Evolutionary conservation across 192 early-diverging fungal species (phyloP).

Genomic region (Coemansia sp.): DNA sequence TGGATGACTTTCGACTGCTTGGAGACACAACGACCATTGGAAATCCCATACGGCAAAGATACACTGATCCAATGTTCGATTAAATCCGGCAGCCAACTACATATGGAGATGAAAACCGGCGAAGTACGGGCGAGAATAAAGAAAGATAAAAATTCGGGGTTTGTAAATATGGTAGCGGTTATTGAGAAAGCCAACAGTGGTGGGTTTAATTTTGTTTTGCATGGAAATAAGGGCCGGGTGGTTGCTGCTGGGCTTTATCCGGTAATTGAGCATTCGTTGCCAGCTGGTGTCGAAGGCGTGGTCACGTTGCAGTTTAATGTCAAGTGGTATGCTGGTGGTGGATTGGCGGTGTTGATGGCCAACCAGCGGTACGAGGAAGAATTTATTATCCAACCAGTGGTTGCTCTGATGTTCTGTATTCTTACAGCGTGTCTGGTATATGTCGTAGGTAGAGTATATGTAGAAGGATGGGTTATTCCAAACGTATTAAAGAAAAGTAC

Average conservation of each 20-base stretch:
- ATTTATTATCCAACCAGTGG: constrained; percentile 49
- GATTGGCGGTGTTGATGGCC: constrained; percentile 39
- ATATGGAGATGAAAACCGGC: not conserved
- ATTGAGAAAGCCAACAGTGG: constrained; percentile 20
- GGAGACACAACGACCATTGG: constrained; percentile 29
- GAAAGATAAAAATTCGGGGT: not conserved
- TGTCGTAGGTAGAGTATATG: constrained; percentile 52
- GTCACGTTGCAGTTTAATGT: constrained; percentile 45
- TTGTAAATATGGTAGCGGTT: constrained; percentile 13
- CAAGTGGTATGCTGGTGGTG: constrained; percentile 46
- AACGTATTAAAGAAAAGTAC: constrained; percentile 6
- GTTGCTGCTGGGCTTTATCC: constrained; percentile 41
- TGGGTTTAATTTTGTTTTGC: constrained; percentile 43
- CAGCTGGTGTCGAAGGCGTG: constrained; percentile 38
- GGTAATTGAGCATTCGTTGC: constrained; percentile 34
- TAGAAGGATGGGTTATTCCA: constrained; percentile 48
- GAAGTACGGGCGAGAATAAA: not conserved
- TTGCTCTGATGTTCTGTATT: constrained; percentile 50
- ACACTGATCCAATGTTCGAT: constrained; percentile 41
- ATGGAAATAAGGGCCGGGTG: constrained; percentile 29
- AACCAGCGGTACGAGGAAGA: constrained; percentile 44
- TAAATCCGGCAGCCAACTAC: constrained; percentile 20
- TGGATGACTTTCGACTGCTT: constrained; percentile 36
- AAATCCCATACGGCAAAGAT: constrained; percentile 38
- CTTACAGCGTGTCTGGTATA: constrained; percentile 49